These are phyloP conservation scores for Rhododendron vialii DNA, from an alignment of 148 eudicot species.

Conservation along the genomic window DNA sequence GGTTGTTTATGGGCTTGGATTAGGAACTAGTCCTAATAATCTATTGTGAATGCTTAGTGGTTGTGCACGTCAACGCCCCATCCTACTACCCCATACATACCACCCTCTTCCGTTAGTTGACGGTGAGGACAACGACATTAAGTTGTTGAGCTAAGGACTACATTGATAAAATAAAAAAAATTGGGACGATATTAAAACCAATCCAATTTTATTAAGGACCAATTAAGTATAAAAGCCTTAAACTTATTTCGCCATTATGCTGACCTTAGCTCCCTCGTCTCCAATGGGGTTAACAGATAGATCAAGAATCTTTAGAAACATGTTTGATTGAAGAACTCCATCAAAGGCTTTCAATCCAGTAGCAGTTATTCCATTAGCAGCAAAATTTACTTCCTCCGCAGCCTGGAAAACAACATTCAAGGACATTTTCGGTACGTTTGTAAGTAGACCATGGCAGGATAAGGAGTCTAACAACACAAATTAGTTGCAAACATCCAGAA, in stretches of 20 bases:
- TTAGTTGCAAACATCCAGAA: neutral
- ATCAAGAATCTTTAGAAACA: conserved; percentile 68
- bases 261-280: conserved; percentile 93
- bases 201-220: neutral
- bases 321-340: conserved; percentile 78
- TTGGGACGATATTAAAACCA: neutral
- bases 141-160: neutral
- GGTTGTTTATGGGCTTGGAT: neutral
- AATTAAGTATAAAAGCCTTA: neutral
- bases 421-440: neutral
- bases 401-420: conserved; percentile 38
- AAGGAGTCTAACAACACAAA: neutral
- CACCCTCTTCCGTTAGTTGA: neutral
- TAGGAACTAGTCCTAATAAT: neutral
- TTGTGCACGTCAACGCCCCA: neutral
- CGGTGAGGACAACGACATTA: neutral
- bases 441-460: neutral
- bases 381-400: conserved; percentile 86
- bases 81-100: neutral
- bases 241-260: conserved; percentile 5
- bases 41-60: neutral
- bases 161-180: neutral
- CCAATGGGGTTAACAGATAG: conserved; percentile 88
- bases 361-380: conserved; percentile 85
- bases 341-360: conserved; percentile 90